Evolutionary conservation across 2,329 filamentous ascomycete species (phyloP).

Genomic region (Coleophoma crateriformis): DNA sequence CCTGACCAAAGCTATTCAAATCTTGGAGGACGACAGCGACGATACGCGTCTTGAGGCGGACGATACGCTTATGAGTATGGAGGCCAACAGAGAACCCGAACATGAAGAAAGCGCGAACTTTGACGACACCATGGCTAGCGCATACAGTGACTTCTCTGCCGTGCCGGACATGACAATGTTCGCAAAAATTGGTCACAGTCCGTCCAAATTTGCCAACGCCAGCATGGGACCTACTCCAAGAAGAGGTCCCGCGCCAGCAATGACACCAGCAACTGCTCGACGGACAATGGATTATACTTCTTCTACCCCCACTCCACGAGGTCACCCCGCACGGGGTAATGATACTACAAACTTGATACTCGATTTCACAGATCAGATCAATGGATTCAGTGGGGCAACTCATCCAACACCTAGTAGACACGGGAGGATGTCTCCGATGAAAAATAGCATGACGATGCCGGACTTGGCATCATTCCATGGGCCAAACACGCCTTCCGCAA

Average conservation of each 20-base stretch:
- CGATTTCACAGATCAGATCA: conserved; percentile 81
- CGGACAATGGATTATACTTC: conserved; percentile 15
- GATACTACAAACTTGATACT: conserved; percentile 70
- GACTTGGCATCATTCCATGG: conserved; percentile 13
- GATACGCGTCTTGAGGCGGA: conserved; percentile 20
- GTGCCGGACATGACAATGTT: conserved; percentile 84
- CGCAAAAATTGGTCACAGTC: conserved; percentile 64
- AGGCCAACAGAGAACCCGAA: conserved; percentile 25
- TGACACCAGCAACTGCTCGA: conserved; percentile 23
- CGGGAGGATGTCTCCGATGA: conserved; percentile 38
- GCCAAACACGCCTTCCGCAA: conserved; percentile 18
- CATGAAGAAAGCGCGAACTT: conserved; percentile 27
- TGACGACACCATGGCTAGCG: conserved; percentile 28
- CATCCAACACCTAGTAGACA: conserved; percentile 44
- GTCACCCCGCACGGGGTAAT: conserved; percentile 18
- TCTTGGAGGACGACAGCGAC: conserved; percentile 48
- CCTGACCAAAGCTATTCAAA: conserved; percentile 53
- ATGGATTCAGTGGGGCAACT: conserved; percentile 39
- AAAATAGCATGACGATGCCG: conserved; percentile 12
- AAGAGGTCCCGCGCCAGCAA: conserved; percentile 13
- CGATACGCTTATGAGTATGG: conserved; percentile 21
- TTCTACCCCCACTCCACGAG: conserved; percentile 33
- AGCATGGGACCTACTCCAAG: conserved; percentile 32
- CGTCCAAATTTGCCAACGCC: conserved; percentile 40
- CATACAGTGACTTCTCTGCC: conserved; percentile 79